Conservation (phyloP, 352 stramenopile genomes). For the Elongisporangium anandrum region DNA sequence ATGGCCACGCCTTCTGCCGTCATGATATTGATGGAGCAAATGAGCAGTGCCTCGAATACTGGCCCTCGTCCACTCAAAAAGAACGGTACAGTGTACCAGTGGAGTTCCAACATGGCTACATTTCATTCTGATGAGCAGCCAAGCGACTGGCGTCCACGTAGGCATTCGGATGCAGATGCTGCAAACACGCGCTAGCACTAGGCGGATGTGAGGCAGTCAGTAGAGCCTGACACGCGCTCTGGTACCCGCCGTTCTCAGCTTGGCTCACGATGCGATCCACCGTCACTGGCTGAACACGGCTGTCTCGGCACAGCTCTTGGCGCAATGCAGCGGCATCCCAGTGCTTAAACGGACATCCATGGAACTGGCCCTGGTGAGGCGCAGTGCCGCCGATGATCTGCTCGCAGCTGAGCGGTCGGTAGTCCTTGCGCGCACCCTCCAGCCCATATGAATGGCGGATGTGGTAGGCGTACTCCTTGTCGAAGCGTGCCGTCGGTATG, state of each 20-base stretch:
- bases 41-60: background rate
- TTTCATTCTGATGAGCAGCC: background rate
- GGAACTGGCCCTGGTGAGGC: constrained; percentile 63
- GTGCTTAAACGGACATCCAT: constrained; percentile 81
- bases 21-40: background rate
- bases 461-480: constrained; percentile 83
- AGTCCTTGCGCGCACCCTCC: constrained; percentile 72
- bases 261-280: constrained; percentile 27
- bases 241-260: constrained; percentile 23
- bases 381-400: constrained; percentile 43
- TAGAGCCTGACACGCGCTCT: constrained; percentile 41
- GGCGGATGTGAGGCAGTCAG: constrained; percentile 39
- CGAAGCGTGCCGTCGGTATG: constrained; percentile 61
- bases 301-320: constrained; percentile 31
- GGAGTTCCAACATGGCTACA: constrained; percentile 1
- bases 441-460: constrained; percentile 87
- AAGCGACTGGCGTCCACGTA: constrained; percentile 46
- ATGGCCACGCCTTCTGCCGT: background rate
- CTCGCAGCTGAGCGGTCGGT: constrained; percentile 49
- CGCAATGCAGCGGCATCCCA: constrained; percentile 47
- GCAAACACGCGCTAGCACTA: background rate
- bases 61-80: background rate
- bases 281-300: constrained; percentile 10
- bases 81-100: background rate
- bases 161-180: constrained; percentile 45